Conservation (phyloP, 768 basidiomycete genomes). For the Exsudoporus frostii region DNA sequence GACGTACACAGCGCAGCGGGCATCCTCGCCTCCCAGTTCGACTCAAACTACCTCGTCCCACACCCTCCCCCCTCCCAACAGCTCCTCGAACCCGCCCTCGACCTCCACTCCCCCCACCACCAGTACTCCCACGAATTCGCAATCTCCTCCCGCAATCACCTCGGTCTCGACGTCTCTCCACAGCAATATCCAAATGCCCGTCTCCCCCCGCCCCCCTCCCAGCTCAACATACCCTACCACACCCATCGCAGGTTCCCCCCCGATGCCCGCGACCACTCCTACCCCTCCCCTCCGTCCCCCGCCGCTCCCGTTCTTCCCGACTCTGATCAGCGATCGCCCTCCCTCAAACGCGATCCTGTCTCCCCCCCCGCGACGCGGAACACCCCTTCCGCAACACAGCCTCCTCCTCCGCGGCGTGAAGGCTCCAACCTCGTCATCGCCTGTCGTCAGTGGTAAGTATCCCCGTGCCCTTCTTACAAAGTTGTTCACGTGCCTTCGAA, state of each 20-base stretch:
- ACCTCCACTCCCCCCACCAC: constrained; percentile 37
- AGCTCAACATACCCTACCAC: constrained; percentile 21
- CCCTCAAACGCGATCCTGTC: constrained; percentile 44
- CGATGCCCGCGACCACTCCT: constrained; percentile 38
- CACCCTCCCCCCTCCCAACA: constrained; percentile 30
- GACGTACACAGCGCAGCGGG: constrained; percentile 47
- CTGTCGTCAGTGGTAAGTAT: constrained; percentile 75
- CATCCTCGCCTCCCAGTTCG: constrained; percentile 51
- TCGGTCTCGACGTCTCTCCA: constrained; percentile 42
- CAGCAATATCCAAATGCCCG: constrained; percentile 42
- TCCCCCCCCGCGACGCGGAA: constrained; percentile 34
- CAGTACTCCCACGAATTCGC: constrained; percentile 41
- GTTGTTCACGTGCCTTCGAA: constrained; percentile 39
- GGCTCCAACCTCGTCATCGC: constrained; percentile 73
- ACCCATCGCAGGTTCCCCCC: constrained; percentile 32
- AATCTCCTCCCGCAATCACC: constrained; percentile 44
- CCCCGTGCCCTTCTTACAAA: constrained; percentile 27
- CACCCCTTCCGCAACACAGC: constrained; percentile 23
- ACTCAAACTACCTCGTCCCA: constrained; percentile 39
- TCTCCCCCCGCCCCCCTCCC: constrained; percentile 35
- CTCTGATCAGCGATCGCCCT: constrained; percentile 30
- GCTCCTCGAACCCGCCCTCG: constrained; percentile 44
- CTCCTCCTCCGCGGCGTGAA: constrained; percentile 45
- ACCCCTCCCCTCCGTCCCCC: constrained; percentile 33
- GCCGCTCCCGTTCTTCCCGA: constrained; percentile 20